Conservation (phyloP, 371 early-diverging fungal genomes). For the Vairimorpha ceranae region DNA sequence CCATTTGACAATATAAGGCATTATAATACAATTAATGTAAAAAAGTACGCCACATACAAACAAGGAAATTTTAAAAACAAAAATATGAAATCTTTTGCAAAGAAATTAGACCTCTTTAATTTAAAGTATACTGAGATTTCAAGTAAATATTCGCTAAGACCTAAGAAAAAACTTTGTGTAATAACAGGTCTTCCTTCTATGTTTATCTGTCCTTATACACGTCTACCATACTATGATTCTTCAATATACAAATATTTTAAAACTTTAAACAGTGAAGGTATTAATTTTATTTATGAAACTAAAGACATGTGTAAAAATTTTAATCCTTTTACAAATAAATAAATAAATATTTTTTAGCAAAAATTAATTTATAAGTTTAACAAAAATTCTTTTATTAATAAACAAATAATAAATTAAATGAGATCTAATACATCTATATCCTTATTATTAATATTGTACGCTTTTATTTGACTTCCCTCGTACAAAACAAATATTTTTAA, state of each 20-base stretch:
- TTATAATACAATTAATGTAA: not conserved
- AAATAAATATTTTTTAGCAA: not conserved
- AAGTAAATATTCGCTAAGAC: constrained; percentile 38
- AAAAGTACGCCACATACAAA: constrained; percentile 9
- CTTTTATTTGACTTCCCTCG: not conserved
- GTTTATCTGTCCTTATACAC: constrained; percentile 59
- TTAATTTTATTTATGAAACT: constrained; percentile 18
- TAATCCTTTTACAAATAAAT: not conserved
- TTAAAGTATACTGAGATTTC: constrained; percentile 39
- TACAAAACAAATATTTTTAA: not conserved
- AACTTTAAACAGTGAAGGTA: constrained; percentile 22
- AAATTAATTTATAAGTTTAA: too few species aligned
- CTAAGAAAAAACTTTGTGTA: constrained; percentile 58
- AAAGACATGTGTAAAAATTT: constrained; percentile 21
- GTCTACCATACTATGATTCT: constrained; percentile 53
- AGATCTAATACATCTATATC: too few species aligned
- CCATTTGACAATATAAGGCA: not conserved
- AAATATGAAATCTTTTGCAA: constrained; percentile 7
- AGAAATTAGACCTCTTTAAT: not conserved
- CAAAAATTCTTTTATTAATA: too few species aligned
- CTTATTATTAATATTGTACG: not conserved
- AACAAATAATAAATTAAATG: too few species aligned
- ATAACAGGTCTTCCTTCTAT: constrained; percentile 60
- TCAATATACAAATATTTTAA: constrained; percentile 57
- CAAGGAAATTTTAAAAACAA: constrained; percentile 7